Conservation (phyloP, 805 yeast species). For the Saccharomycopsis guyanensis region DNA sequence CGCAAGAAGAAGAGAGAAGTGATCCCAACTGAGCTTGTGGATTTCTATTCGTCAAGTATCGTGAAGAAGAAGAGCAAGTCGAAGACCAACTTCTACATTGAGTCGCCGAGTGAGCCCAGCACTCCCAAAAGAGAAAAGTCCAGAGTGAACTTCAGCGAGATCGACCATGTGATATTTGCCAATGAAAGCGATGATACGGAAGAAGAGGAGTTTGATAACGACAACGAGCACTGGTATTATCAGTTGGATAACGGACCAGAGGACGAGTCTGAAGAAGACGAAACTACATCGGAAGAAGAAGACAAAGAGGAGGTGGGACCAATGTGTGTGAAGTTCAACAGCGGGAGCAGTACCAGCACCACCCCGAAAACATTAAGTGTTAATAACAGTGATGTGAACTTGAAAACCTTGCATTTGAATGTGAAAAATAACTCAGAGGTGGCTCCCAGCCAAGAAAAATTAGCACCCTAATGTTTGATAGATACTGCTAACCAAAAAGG, state of each 20-base stretch:
- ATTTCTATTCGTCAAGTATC: background rate
- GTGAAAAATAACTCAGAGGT: no score
- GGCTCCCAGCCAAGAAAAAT: no score
- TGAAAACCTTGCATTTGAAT: conserved; percentile 7
- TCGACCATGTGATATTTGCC: conserved; percentile 5
- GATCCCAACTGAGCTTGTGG: conserved; percentile 11
- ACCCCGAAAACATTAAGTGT: conserved; percentile 16
- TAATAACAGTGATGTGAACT: conserved; percentile 13
- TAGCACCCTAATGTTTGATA: no score
- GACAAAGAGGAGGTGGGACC: background rate
- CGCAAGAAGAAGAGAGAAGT: conserved; percentile 29
- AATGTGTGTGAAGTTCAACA: background rate
- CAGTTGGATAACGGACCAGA: conserved; percentile 15
- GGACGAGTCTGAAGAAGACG: conserved; percentile 8
- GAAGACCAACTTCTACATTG: conserved; percentile 14
- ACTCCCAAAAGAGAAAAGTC: conserved; percentile 1
- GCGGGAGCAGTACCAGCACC: conserved; percentile 1
- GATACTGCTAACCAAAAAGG: no score
- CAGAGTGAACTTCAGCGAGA: background rate
- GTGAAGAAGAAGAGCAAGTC: conserved; percentile 5
- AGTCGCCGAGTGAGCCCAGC: conserved; percentile 16
- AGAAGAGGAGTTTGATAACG: conserved; percentile 1
- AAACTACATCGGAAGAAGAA: background rate
- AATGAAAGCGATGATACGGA: conserved; percentile 7
- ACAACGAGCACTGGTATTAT: conserved; percentile 19